Conservation (phyloP, 306 rosid species). For the Herpetospermum pedunculosum region DNA sequence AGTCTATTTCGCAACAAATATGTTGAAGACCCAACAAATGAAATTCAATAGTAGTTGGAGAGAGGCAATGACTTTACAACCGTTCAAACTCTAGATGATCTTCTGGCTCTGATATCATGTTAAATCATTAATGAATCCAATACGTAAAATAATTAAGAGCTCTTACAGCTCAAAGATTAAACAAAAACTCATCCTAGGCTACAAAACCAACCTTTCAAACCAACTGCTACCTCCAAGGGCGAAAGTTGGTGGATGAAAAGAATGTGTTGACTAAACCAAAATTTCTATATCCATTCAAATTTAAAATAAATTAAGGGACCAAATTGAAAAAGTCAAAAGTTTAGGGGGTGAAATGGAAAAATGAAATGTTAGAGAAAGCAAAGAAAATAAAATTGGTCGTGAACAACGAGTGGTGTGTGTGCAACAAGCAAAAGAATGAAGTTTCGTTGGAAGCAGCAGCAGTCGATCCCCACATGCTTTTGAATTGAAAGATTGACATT, state of each 20-base stretch:
- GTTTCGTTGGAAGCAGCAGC: neutral
- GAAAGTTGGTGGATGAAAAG: neutral
- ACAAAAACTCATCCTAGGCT: too few species aligned
- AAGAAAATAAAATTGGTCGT: neutral
- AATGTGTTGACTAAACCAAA: neutral
- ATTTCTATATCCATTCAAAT: neutral
- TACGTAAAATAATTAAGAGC: too few species aligned
- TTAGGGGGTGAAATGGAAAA: neutral
- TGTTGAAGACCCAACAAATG: too few species aligned
- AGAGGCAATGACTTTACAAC: too few species aligned
- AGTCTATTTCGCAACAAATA: too few species aligned
- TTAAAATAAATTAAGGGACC: neutral
- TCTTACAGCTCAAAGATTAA: too few species aligned
- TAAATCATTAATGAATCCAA: too few species aligned
- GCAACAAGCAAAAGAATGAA: neutral
- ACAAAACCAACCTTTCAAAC: too few species aligned
- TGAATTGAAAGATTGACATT: slow-evolving; percentile 5
- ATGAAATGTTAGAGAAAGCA: neutral
- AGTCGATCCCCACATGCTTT: neutral
- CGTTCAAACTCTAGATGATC: too few species aligned
- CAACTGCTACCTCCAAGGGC: neutral
- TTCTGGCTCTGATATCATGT: too few species aligned
- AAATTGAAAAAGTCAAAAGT: neutral
- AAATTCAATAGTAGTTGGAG: too few species aligned
- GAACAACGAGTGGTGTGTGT: neutral